phyloP scores from a whole-genome alignment of 1,284 basidiomycete species.

The Cutaneotrichosporon mucoides region DNA sequence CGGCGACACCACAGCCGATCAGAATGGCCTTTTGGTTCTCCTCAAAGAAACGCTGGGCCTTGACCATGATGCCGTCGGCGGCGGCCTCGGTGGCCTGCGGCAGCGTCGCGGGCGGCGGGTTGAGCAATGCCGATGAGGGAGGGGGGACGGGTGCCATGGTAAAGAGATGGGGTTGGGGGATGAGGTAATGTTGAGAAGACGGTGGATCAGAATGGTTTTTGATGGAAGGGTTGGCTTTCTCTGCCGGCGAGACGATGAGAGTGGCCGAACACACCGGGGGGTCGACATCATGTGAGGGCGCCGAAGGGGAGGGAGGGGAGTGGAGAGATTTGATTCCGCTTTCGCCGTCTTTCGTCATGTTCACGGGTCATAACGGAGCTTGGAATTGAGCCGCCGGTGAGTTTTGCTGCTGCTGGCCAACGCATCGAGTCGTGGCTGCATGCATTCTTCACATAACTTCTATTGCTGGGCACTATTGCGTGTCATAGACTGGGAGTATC shows the following conservation, averaged over 20 bases:
- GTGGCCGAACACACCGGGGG: not conserved
- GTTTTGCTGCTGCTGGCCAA: too few relatives aligned
- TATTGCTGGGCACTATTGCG: too few relatives aligned
- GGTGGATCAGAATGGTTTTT: not conserved
- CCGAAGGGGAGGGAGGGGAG: too few relatives aligned
- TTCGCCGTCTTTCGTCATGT: not conserved
- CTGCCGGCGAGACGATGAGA: not conserved
- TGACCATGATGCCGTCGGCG: slow-evolving; percentile 29
- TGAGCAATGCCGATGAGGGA: not conserved
- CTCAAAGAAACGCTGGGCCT: slow-evolving; percentile 45
- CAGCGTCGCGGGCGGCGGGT: slow-evolving; percentile 4
- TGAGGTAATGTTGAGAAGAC: not conserved
- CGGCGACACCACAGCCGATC: slow-evolving; percentile 61
- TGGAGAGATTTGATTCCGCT: not conserved
- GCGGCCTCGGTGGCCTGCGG: slow-evolving; percentile 15
- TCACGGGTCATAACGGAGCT: not conserved
- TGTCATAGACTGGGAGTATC: too few relatives aligned
- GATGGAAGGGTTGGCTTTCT: not conserved
- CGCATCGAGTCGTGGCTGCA: too few relatives aligned
- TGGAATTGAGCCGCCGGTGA: too few relatives aligned
- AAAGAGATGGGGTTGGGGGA: not conserved
- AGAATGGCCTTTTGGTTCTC: slow-evolving; percentile 46
- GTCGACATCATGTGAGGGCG: not conserved
- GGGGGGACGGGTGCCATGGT: slow-evolving; percentile 23
- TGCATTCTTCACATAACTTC: too few relatives aligned